Base-by-base conservation (phyloP, 768 basidiomycete species). In the Mycena olivaceomarginata region DNA sequence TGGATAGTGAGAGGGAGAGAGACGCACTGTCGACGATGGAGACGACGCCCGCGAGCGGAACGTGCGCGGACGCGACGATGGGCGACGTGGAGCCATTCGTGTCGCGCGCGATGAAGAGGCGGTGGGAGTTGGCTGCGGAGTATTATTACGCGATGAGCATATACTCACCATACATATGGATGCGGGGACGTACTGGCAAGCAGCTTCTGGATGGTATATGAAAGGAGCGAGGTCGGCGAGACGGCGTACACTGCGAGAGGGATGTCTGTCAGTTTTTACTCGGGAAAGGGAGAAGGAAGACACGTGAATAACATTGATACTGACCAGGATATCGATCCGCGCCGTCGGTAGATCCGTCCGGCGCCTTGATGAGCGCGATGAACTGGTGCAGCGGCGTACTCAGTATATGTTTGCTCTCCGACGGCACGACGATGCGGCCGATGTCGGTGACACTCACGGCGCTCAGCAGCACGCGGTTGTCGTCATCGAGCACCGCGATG, bases 391-490 rank as follows among this genome's bases (percentile, higher is more conserved):
- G 85, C 11, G 95, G 91, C 39, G 89, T 92, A 15, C 91, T 89
- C 51, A 97, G 85, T 45, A 97, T 94, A 45, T 94, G 93, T 67
- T 96, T 96, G 80, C 92, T 95, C 82, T 96, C 91, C 2, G 94
- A 93, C 1, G 96, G 96, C 9, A 94, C 94, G 2, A 97, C 94
- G 46, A 95, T 88, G 93, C 96, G 67, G 45, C 95, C 95, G 48
- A 97, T 88, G 82, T 97, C 96, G 8, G 95, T 96, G 6, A 96
- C 96, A 82, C 94, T 95, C 48, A 96, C 92, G 3, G 94, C 94
- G 75, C 95, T 95, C 70, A 95, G 83, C 70, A 96, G 84, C 60
- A 85, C 88, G 5, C 94, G 92, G 4, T 83, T 88, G 41, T 92
- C 92, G 64, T 93, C 93, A 62, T 95, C 94, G 6, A 95, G 82